Base-by-base conservation (phyloP, 2,329 filamentous ascomycete species). In the Botrytis fabae region DNA sequence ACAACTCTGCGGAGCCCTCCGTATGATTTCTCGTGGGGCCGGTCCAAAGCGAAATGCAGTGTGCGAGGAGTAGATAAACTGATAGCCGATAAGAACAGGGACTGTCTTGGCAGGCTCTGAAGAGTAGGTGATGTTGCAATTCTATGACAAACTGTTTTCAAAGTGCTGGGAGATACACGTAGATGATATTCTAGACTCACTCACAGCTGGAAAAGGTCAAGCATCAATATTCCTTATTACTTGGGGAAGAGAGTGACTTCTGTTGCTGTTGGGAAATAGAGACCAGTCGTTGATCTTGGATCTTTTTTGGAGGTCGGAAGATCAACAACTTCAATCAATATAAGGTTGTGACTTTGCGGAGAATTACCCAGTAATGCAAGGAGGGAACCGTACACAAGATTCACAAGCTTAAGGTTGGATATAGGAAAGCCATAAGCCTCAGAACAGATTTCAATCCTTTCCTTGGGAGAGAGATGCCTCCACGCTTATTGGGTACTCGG, bases 21-120 rank as follows among this genome's bases (percentile, higher is more conserved):
- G 42, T 64, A 54, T 68, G 51, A 54, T 61, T 69, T 68, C 59
- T 57, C 64, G 51, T 60, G 62, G 70, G 63, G 63, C 70, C 51
- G 40, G 35, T 72, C 18, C 42, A 68, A 72, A 72, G 70, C 62
- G 28, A 71, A 28, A 46, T 68, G 48, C 69, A 71, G 70, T 28
- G 22, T 54, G 38, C 59, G 60, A 71, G 20, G 69, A 57, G 60
- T 72, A 42, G 70, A 68, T 72, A 69, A 60, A 46, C 51, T 60
- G 62, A 72, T 72, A 72, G 60, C 48, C 6, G 70, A 72, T 57
- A 57, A 46, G 22, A 32, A 69, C 40, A 68, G 44, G 63, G 32
- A 18, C 40, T 48, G 22, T 69, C 70, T 69, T 68, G 62, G 63
- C 70, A 66, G n/a, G 38, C 51, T 44, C n/a, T 69, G 65, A 42